Evolutionary conservation across 2,329 filamentous ascomycete genomes (phyloP).

Genomic region (Penicillium glabrum): DNA sequence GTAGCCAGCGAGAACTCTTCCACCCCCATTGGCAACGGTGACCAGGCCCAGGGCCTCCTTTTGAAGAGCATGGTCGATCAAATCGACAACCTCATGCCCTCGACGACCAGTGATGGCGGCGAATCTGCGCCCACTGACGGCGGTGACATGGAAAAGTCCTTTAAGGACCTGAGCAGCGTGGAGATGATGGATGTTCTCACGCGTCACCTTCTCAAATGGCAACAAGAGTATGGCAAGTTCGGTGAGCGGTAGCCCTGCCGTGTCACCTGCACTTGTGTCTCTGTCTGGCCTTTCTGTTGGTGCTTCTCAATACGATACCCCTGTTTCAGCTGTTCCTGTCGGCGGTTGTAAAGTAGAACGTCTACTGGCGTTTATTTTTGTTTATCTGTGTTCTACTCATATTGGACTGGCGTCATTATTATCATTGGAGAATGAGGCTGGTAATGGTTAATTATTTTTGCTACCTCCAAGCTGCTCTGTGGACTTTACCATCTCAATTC

Average conservation of each 20-base stretch:
- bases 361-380: constrained; percentile 5
- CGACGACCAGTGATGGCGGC: constrained; percentile 26
- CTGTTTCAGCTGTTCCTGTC: constrained; percentile 12
- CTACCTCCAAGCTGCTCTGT: background rate
- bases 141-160: constrained; percentile 51
- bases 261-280: constrained; percentile 11
- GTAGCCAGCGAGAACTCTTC: constrained; percentile 51
- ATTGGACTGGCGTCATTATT: constrained; percentile 18
- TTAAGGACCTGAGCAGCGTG: constrained; percentile 72
- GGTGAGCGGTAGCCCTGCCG: constrained; percentile 45
- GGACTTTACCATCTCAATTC: background rate
- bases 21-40: constrained; percentile 40
- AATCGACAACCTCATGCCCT: constrained; percentile 29
- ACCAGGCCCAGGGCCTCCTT: constrained; percentile 33
- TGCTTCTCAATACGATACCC: constrained; percentile 26
- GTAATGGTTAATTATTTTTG: constrained; percentile 1
- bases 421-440: constrained; percentile 11
- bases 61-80: constrained; percentile 38
- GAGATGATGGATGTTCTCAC: constrained; percentile 92
- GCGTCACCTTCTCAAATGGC: constrained; percentile 79
- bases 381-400: constrained; percentile 10
- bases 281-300: constrained; percentile 9
- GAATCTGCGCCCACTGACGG: constrained; percentile 30
- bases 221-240: constrained; percentile 66
- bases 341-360: constrained; percentile 22